These are phyloP conservation scores for Nicotiana rustica DNA, from an alignment of 305 asterid species.

Conservation along the genomic window DNA sequence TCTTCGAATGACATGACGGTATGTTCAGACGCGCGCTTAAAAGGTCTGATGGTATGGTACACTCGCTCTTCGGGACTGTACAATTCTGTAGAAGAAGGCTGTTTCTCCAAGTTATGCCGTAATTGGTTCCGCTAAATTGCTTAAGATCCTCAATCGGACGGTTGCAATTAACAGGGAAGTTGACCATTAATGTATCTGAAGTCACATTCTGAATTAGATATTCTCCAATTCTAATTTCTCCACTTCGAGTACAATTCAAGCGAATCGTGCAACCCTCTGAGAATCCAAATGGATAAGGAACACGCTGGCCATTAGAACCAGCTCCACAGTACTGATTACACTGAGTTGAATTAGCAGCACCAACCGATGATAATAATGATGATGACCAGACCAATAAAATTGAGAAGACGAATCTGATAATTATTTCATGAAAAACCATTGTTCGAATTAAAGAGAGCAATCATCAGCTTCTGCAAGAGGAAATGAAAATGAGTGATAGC, in stretches of 20 bases:
- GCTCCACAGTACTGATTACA: conserved; percentile 51
- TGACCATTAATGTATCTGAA: conserved; percentile 52
- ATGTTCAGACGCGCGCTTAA: conserved; percentile 36
- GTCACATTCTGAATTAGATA: conserved; percentile 60
- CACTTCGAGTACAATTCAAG: conserved; percentile 48
- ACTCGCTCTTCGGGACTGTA: conserved; percentile 47
- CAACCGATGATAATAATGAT: conserved; percentile 36
- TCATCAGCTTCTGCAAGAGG: conserved; percentile 29
- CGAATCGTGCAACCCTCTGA: conserved; percentile 57
- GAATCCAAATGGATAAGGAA: conserved; percentile 83
- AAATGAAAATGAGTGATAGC: conserved; percentile 21
- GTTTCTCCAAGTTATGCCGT: conserved; percentile 67
- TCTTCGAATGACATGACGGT: conserved; percentile 39
- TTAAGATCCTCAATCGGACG: conserved; percentile 58
- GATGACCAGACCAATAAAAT: conserved; percentile 25
- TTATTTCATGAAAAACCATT: conserved; percentile 42
- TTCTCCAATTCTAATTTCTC: conserved; percentile 48
- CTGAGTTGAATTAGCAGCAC: background rate
- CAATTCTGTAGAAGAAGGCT: conserved; percentile 67
- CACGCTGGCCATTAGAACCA: background rate
- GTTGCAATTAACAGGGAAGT: conserved; percentile 65
- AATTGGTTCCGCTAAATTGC: conserved; percentile 49
- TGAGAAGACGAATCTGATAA: conserved; percentile 32
- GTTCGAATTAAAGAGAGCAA: conserved; percentile 21
- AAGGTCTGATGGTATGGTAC: conserved; percentile 54